Conservation (phyloP, 2,329 filamentous ascomycete species). For the Penicillium sp. region DNA sequence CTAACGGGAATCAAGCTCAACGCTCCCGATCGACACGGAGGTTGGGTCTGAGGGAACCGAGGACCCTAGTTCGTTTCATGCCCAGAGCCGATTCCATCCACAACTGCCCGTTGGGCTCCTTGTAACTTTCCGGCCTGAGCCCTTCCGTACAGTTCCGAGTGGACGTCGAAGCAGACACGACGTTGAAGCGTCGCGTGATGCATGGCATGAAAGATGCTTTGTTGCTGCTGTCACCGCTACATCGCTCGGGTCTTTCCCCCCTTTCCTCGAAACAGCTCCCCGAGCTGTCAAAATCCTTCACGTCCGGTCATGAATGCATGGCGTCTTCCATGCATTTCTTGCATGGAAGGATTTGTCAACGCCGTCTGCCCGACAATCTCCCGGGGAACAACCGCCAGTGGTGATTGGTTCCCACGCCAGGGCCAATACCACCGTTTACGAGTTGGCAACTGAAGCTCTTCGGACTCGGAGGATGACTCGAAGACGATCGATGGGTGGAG, state of each 20-base stretch:
- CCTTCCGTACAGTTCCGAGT: constrained; percentile 25
- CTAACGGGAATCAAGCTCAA: constrained; percentile 13
- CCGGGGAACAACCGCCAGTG: background rate
- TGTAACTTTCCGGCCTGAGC: background rate
- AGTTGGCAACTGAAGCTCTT: background rate
- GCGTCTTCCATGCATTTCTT: constrained; percentile 25
- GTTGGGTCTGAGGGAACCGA: too few relatives aligned
- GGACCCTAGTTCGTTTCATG: too few relatives aligned
- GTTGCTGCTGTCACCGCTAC: constrained; percentile 25
- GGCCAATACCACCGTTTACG: background rate
- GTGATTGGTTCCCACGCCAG: constrained; percentile 3
- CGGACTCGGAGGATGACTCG: too few relatives aligned
- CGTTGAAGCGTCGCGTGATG: constrained; percentile 23
- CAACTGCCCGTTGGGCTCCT: constrained; percentile 19
- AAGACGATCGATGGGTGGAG: too few relatives aligned
- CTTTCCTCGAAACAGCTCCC: background rate
- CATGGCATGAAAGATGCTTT: constrained; percentile 17
- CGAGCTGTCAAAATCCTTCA: constrained; percentile 7
- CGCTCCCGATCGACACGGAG: constrained; percentile 12
- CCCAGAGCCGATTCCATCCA: constrained; percentile 6
- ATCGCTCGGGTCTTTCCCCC: too few relatives aligned
- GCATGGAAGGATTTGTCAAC: constrained; percentile 24
- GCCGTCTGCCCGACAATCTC: constrained; percentile 10
- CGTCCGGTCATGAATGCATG: constrained; percentile 10
- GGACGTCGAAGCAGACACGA: constrained; percentile 32